Evolutionary conservation across 208 protist genomes (phyloP).

Genomic region (Vickermania ingenoplastis): DNA sequence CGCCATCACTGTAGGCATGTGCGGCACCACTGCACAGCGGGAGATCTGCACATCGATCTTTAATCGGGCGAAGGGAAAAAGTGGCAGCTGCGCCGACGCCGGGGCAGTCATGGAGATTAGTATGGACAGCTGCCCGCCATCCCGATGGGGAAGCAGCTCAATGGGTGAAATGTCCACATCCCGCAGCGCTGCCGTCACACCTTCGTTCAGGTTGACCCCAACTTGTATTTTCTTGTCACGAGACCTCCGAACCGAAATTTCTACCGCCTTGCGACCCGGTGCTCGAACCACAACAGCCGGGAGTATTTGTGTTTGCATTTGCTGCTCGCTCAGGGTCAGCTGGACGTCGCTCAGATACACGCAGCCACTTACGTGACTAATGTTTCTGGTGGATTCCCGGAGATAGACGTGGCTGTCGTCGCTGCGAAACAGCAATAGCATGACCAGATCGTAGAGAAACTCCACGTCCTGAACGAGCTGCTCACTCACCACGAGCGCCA

Average conservation of each 20-base stretch:
- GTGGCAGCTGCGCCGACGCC: conserved; percentile 10
- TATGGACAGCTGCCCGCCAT: background rate
- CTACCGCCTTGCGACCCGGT: conserved; percentile 14
- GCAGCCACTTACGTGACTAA: conserved; percentile 26
- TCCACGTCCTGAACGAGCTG: conserved; percentile 23
- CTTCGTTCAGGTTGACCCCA: conserved; percentile 18
- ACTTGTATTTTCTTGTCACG: conserved; percentile 48
- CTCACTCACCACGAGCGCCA: conserved; percentile 24
- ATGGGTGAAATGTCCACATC: conserved; percentile 3
- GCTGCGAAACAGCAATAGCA: conserved; percentile 22
- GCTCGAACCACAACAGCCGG: conserved; percentile 21
- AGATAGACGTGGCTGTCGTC: conserved; percentile 53
- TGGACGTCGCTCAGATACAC: conserved; percentile 4
- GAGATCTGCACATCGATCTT: conserved; percentile 9
- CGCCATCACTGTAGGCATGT: conserved; percentile 42
- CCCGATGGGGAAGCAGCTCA: conserved; percentile 3
- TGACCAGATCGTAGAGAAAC: conserved; percentile 28
- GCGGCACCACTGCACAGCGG: conserved; percentile 19
- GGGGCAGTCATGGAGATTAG: background rate
- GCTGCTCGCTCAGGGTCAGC: background rate
- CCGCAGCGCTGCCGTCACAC: conserved; percentile 23
- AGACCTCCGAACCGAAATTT: conserved; percentile 27
- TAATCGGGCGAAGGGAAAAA: conserved; percentile 37
- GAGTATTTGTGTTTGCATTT: conserved; percentile 3
- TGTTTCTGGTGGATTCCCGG: conserved; percentile 15